A percentile compares a stretch with the other conserved stretches of the same genome.
Conservation (phyloP, 163 green algal genomes). For the Coccomyxa subellipsoidea region DNA sequence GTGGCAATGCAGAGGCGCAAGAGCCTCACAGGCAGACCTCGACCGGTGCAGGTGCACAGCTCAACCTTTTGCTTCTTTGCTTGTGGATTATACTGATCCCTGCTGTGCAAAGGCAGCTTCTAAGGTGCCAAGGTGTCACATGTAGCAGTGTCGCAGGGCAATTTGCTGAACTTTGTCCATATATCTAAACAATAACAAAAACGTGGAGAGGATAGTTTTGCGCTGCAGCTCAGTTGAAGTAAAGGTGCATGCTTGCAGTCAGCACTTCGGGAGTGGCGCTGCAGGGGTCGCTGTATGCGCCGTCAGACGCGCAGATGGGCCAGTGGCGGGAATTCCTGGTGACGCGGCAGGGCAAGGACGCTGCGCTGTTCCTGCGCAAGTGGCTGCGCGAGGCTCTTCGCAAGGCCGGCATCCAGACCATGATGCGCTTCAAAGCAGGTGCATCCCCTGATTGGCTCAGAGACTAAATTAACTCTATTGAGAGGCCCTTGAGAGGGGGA, state of each 20-base stretch:
- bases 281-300: neutral
- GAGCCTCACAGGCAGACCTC: neutral
- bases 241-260: neutral
- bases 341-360: slow-evolving; percentile 42
- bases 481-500: no score
- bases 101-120: no score
- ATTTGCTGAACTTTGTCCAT: no score
- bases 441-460: neutral
- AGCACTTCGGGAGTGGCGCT: neutral
- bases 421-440: slow-evolving; percentile 38
- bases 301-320: slow-evolving; percentile 18
- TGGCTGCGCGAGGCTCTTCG: slow-evolving; percentile 59
- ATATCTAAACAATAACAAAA: no score
- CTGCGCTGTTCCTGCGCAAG: slow-evolving; percentile 51
- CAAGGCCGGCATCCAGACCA: slow-evolving; percentile 42
- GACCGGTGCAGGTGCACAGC: neutral
- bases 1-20: neutral
- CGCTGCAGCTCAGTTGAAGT: neutral
- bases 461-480: no score
- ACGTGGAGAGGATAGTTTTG: no score
- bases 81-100: no score
- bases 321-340: slow-evolving; percentile 51
- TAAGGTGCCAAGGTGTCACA: no score
- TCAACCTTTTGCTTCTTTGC: neutral
- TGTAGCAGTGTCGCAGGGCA: no score